Evolutionary conservation across 345 rosid species (phyloP).

Genomic region (Eucalyptus pauciflora): DNA sequence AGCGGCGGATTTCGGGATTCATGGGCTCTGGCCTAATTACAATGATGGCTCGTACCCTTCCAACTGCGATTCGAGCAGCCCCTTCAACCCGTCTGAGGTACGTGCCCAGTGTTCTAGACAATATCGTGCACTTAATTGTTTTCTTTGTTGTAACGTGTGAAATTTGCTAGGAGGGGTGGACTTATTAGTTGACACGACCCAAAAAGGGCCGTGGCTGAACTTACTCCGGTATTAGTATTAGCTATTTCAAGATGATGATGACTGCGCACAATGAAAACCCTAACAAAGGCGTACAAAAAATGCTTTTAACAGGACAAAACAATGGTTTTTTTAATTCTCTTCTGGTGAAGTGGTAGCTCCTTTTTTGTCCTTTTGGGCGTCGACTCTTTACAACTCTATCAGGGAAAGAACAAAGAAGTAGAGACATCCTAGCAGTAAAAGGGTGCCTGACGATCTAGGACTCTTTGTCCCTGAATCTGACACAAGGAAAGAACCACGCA

Average conservation of each 20-base stretch:
- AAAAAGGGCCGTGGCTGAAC: neutral
- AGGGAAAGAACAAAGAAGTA: neutral
- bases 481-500: neutral
- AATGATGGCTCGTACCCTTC: constrained; percentile 76
- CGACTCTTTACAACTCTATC: neutral
- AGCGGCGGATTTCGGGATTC: constrained; percentile 80
- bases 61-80: constrained; percentile 47
- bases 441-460: neutral
- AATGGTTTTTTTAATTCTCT: neutral
- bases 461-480: neutral
- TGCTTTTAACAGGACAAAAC: neutral
- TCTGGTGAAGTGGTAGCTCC: neutral
- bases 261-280: neutral
- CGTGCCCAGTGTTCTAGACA: neutral
- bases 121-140: neutral
- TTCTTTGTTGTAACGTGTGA: neutral
- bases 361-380: neutral
- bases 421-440: neutral
- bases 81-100: constrained; percentile 51
- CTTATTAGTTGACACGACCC: neutral
- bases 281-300: neutral
- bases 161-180: no score
- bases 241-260: neutral
- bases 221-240: neutral
- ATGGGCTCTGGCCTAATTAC: constrained; percentile 93